A percentile compares a stretch with the other conserved stretches of the same genome.
These are phyloP conservation scores for Paraphaeosphaeria minitans DNA, from an alignment of 2,329 filamentous ascomycete species.

Conservation along the genomic window DNA sequence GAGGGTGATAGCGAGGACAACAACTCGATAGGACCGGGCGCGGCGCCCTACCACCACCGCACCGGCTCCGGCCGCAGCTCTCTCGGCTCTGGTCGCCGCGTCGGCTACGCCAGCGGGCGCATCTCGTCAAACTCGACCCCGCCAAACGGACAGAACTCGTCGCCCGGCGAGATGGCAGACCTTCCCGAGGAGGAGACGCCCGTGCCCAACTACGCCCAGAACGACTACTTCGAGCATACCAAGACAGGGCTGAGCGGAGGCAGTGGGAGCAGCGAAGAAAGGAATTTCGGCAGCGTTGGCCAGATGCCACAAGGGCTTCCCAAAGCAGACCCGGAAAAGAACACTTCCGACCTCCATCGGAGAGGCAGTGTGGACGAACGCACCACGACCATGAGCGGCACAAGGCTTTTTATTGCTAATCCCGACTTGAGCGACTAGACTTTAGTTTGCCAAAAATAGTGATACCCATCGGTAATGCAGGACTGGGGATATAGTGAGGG, in stretches of 20 bases:
- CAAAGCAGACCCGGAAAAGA: constrained; percentile 49
- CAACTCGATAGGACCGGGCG: constrained; percentile 44
- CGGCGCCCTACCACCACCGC: constrained; percentile 63
- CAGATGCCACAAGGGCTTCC: constrained; percentile 51
- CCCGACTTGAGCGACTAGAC: constrained; percentile 66
- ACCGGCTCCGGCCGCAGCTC: constrained; percentile 77
- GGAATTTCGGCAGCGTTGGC: constrained; percentile 60
- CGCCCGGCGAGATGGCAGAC: constrained; percentile 44
- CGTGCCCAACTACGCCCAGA: constrained; percentile 43
- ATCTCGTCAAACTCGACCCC: constrained; percentile 60
- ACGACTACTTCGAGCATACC: constrained; percentile 53
- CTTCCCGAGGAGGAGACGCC: constrained; percentile 54
- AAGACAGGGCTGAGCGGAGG: constrained; percentile 50
- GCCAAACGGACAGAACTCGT: constrained; percentile 53
- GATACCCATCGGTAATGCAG: constrained; percentile 33
- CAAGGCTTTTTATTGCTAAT: constrained; percentile 83
- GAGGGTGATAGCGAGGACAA: constrained; percentile 81
- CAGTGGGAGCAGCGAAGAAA: constrained; percentile 51
- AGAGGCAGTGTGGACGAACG: constrained; percentile 84
- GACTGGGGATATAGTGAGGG: not conserved
- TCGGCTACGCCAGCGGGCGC: constrained; percentile 51
- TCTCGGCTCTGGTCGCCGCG: constrained; percentile 50
- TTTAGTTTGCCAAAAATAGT: constrained; percentile 14
- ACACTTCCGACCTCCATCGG: constrained; percentile 68
- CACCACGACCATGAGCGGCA: constrained; percentile 71